These are phyloP conservation scores for Aspergillus fumigatiaffinis DNA, from an alignment of 2,329 filamentous ascomycete genomes.

Conservation along the genomic window DNA sequence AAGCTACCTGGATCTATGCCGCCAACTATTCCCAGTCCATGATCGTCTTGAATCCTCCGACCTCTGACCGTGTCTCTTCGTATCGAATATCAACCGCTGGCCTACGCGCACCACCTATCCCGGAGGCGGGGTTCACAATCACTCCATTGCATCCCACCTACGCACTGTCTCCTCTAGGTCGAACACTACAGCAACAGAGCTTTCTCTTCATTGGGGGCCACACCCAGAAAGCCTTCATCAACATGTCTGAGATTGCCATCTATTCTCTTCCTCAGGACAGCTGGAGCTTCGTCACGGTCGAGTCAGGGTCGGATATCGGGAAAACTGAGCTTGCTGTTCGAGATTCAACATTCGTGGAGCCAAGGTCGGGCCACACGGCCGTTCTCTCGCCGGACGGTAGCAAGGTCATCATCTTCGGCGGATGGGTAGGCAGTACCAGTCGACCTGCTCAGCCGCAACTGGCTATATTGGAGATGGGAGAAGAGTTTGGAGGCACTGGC, in stretches of 20 bases:
- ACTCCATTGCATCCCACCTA: constrained; percentile 69
- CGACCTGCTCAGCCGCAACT: constrained; percentile 79
- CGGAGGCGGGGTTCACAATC: constrained; percentile 83
- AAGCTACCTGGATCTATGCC: constrained; percentile 59
- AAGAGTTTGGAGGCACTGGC: constrained; percentile 59
- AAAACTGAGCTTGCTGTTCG: constrained; percentile 56
- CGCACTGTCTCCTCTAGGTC: constrained; percentile 60
- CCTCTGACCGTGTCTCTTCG: constrained; percentile 12
- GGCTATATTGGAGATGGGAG: constrained; percentile 69
- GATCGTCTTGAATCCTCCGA: constrained; percentile 52
- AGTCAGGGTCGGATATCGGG: constrained; percentile 36
- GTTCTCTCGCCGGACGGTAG: constrained; percentile 74
- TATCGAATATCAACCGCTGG: constrained; percentile 48
- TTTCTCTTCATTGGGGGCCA: constrained; percentile 84
- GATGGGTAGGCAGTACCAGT: constrained; percentile 81
- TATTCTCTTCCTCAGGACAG: constrained; percentile 82
- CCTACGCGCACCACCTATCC: constrained; percentile 62
- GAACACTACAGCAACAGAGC: constrained; percentile 67
- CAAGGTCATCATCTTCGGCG: constrained; percentile 75
- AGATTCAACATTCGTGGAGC: constrained; percentile 59
- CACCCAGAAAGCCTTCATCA: constrained; percentile 78
- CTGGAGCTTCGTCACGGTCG: constrained; percentile 77
- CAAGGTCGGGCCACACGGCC: constrained; percentile 83
- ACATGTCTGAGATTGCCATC: constrained; percentile 86
- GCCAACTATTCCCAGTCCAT: constrained; percentile 79